Percentiles rank a stretch among this genome's conserved stretches.
These are phyloP conservation scores for Aphanomyces stellatus DNA, from an alignment of 352 stramenopile genomes.

Conservation along the genomic window DNA sequence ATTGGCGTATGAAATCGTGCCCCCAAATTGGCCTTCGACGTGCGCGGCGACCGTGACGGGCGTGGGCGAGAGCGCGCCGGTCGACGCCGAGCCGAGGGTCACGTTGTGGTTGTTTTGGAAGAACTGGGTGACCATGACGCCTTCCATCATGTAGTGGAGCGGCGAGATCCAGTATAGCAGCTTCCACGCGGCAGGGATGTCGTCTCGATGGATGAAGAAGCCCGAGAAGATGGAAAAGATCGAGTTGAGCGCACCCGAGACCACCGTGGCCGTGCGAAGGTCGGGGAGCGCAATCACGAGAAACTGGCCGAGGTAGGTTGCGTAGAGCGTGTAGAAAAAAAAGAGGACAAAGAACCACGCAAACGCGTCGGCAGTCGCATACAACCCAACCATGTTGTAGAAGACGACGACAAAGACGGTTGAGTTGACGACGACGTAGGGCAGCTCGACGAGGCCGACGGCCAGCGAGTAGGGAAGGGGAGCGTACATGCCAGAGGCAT, in stretches of 20 bases:
- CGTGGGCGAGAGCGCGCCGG: not conserved
- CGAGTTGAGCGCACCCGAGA: slow-evolving; percentile 7
- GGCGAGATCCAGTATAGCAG: slow-evolving; percentile 18
- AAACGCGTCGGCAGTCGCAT: slow-evolving; percentile 9
- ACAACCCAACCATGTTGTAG: slow-evolving; percentile 18
- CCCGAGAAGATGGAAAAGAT: slow-evolving; percentile 21
- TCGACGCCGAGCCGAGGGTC: slow-evolving; percentile 10
- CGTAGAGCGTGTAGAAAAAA: slow-evolving; percentile 19
- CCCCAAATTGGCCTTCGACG: slow-evolving; percentile 11
- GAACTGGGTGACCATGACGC: slow-evolving; percentile 18
- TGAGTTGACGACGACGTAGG: slow-evolving; percentile 11
- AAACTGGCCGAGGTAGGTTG: slow-evolving; percentile 16
- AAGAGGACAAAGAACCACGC: slow-evolving; percentile 18
- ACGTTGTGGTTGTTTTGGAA: slow-evolving; percentile 5
- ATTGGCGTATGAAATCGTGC: slow-evolving; percentile 13
- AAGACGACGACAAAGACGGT: slow-evolving; percentile 15
- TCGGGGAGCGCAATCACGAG: slow-evolving; percentile 3
- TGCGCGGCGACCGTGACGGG: not conserved
- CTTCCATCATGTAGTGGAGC: slow-evolving; percentile 20
- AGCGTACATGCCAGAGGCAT: slow-evolving; percentile 14
- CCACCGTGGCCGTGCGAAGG: slow-evolving; percentile 2
- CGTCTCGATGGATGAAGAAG: slow-evolving; percentile 20
- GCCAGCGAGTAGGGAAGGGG: slow-evolving; percentile 15
- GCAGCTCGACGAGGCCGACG: slow-evolving; percentile 19
- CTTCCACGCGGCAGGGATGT: slow-evolving; percentile 12